Base-by-base conservation (phyloP, 768 basidiomycete species). In the Pisolithus marmoratus region DNA sequence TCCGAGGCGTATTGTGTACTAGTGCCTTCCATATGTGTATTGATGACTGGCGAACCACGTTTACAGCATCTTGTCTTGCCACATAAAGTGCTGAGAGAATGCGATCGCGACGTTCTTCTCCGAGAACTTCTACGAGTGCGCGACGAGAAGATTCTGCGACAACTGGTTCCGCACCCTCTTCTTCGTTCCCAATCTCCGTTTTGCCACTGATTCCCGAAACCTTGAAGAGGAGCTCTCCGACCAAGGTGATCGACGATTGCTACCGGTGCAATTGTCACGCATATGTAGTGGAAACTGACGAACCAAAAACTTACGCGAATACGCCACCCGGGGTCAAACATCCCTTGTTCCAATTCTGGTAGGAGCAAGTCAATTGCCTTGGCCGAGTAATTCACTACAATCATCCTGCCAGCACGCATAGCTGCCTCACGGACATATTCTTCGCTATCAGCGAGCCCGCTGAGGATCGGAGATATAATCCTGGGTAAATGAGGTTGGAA, bases 351-450 rank as follows among this genome's bases (percentile, higher is more conserved):
- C 37, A 98, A 81, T 67, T 97, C 94, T 1, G 95, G 96, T 8
- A 99, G 73, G 19, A 99, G 76, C 22, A 99, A 74, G 56, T 98
- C 95, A 51, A 98, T 91, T 5, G 95, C 95, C 64, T 84, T 90
- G 62, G 60, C 82, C 11, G 94, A 88, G 72, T 98, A 97, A 66
- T 94, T 96, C 53, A 84, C 86, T 57, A 99, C 90, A 58, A 98
- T 87, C 93, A 98, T 98, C 56, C 96, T 79, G 52, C 95, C 94
- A n/a, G 95, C 94, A 34, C 91, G 83, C 94, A 98, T 97, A 5
- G 95, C 94, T 11, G 95, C 94, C 56, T 98, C 94, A 23, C 95
- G 80, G 9, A 98, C 96, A 62, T 88, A 93, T 71, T 97, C 96
- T 59, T 96, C 94, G 7, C 83, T 75, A 62, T 98, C 95, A 0